These are phyloP conservation scores for Hanseniaspora mollemarum DNA, from an alignment of 805 yeast species.

Conservation along the genomic window DNA sequence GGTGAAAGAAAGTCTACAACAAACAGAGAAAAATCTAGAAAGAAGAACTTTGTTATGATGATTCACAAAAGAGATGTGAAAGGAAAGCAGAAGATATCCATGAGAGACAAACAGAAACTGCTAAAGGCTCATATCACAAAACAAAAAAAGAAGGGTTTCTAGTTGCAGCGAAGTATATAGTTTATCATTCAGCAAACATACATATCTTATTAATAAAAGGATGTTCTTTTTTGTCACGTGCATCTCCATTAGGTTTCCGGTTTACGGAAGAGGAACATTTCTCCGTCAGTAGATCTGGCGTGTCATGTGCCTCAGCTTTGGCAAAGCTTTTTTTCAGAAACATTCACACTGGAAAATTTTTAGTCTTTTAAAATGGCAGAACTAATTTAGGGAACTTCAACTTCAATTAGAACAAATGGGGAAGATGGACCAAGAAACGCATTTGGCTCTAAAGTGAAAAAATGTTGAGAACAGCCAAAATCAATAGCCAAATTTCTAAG, in stretches of 20 bases:
- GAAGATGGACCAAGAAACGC: background rate
- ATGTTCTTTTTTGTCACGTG: no score
- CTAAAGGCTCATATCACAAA: conserved; percentile 75
- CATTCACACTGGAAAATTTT: no score
- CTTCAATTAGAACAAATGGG: no score
- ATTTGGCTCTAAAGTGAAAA: background rate
- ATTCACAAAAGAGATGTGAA: conserved; percentile 89
- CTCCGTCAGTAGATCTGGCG: no score
- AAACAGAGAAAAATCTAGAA: conserved; percentile 87
- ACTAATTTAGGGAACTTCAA: background rate
- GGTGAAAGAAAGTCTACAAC: conserved; percentile 67
- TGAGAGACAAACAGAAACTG: conserved; percentile 81
- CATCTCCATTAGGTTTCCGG: no score
- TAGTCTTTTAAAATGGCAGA: no score
- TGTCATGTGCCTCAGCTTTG: no score
- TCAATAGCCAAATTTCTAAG: conserved; percentile 20
- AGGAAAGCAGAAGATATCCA: conserved; percentile 82
- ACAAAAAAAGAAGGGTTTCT: conserved; percentile 79
- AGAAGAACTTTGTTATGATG: conserved; percentile 99
- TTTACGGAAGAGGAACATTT: no score
- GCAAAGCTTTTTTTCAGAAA: no score
- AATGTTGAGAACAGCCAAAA: conserved; percentile 6
- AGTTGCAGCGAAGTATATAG: conserved; percentile 14
- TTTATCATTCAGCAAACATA: no score
- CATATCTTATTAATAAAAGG: no score